phyloP scores from a whole-genome alignment of 768 basidiomycete species.

The Polyporus arcularius region DNA sequence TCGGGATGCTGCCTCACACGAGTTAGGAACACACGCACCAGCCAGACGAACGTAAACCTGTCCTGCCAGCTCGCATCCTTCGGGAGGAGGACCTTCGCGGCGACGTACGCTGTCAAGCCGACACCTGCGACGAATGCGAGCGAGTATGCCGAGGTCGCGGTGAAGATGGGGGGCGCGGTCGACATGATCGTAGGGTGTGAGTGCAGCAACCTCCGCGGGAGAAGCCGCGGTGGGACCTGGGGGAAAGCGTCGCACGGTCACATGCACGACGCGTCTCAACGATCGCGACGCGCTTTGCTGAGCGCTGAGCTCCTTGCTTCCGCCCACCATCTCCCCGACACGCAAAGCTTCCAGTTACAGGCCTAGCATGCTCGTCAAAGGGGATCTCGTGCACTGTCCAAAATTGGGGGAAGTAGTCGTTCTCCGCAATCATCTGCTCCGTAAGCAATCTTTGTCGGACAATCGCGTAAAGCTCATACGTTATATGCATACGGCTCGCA shows the following conservation, averaged over 20 bases:
- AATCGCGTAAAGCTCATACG: neutral
- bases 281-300: neutral
- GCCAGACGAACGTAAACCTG: constrained; percentile 74
- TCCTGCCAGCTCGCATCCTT: constrained; percentile 66
- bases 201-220: neutral
- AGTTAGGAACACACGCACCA: constrained; percentile 45
- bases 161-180: constrained; percentile 42
- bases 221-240: neutral
- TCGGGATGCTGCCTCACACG: neutral
- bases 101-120: constrained; percentile 52
- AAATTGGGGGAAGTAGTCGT: constrained; percentile 54
- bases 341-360: neutral
- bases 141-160: constrained; percentile 62
- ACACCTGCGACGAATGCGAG: constrained; percentile 58
- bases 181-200: constrained; percentile 15
- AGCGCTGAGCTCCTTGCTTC: neutral
- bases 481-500: constrained; percentile 12
- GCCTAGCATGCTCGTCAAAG: constrained; percentile 38
- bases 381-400: constrained; percentile 61
- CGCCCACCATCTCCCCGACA: neutral
- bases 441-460: constrained; percentile 31
- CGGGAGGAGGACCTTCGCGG: constrained; percentile 58
- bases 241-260: constrained; percentile 13
- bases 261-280: constrained; percentile 12
- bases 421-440: constrained; percentile 55